Evolutionary conservation across 257 asterid genomes (phyloP).

Genomic region (Nemophila menziesii): DNA sequence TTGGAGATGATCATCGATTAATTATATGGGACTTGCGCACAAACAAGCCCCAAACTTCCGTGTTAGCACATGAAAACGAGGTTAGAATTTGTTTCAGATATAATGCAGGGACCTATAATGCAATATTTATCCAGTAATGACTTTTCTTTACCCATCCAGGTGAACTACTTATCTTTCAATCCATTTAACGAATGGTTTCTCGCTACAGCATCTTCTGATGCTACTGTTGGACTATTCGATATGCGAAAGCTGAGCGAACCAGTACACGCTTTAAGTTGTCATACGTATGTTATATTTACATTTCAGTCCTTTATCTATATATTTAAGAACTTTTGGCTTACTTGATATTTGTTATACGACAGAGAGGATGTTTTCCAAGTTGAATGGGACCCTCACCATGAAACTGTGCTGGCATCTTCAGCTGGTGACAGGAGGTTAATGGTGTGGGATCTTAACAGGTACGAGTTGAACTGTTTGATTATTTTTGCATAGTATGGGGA

Average conservation of each 20-base stretch:
- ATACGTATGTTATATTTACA: constrained; percentile 37
- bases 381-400: constrained; percentile 98
- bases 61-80: constrained; percentile 72
- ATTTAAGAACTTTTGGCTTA: not conserved
- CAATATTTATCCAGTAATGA: not conserved
- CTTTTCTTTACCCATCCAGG: constrained; percentile 34
- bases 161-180: constrained; percentile 81
- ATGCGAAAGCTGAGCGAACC: constrained; percentile 74
- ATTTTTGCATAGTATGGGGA: too few species aligned
- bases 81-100: constrained; percentile 16
- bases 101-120: too few species aligned
- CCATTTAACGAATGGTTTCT: constrained; percentile 81
- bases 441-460: constrained; percentile 97
- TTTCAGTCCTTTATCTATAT: not conserved
- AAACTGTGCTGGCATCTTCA: constrained; percentile 79
- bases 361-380: constrained; percentile 98
- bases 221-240: constrained; percentile 84
- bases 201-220: constrained; percentile 95
- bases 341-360: constrained; percentile 1
- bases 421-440: constrained; percentile 91
- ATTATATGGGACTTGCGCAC: constrained; percentile 88
- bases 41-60: constrained; percentile 63
- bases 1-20: constrained; percentile 89
- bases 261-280: constrained; percentile 64
- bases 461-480: constrained; percentile 4